Evolutionary conservation across 768 basidiomycete species (phyloP).

Genomic region (Pholiota conissans): DNA sequence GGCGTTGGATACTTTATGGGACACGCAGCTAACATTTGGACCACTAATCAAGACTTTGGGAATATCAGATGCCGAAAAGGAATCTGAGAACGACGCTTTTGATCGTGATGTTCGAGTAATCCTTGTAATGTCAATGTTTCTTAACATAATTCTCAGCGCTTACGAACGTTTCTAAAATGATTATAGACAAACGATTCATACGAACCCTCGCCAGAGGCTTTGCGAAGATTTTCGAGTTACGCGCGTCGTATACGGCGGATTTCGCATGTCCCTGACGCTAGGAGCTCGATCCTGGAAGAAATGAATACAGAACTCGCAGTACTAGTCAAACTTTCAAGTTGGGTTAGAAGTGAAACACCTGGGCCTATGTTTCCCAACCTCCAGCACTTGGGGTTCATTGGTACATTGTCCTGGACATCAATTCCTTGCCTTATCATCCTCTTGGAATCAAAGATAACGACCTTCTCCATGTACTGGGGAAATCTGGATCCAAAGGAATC

Average conservation of each 20-base stretch:
- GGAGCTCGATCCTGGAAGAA: background rate
- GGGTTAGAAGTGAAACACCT: background rate
- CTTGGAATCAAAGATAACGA: background rate
- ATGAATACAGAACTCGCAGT: background rate
- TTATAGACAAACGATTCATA: too few species aligned
- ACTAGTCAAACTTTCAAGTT: background rate
- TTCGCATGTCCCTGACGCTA: background rate
- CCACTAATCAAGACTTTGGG: conserved; percentile 15
- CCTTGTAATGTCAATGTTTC: background rate
- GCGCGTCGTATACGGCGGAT: background rate
- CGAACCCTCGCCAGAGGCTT: background rate
- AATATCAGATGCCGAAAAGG: background rate
- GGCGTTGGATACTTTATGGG: conserved; percentile 18
- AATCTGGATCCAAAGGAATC: background rate
- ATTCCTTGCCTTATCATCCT: background rate
- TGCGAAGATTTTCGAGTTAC: background rate
- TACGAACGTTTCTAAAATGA: background rate
- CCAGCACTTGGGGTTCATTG: background rate
- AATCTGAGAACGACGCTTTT: background rate
- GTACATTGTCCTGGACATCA: background rate
- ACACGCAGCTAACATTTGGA: conserved; percentile 14
- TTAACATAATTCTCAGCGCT: background rate
- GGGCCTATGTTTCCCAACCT: background rate
- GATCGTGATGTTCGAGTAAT: background rate
- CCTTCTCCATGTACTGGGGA: background rate